Conservation (phyloP, 2,329 filamentous ascomycete species). For the Beauveria pseudobassiana region DNA sequence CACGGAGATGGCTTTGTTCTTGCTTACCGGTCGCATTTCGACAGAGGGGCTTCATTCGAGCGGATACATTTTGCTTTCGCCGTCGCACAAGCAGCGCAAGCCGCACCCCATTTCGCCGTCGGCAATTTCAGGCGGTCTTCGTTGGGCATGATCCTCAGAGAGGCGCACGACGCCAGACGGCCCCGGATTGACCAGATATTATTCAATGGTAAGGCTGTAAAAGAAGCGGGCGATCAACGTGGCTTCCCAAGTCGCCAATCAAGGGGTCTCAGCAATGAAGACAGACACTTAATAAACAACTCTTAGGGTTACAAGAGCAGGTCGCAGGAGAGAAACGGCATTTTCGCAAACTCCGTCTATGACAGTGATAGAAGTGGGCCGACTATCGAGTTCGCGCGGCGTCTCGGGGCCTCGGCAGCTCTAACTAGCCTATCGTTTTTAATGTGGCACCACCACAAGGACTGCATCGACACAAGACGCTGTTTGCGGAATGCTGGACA, state of each 20-base stretch:
- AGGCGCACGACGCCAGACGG: not conserved
- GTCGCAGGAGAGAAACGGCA: slow-evolving; percentile 7
- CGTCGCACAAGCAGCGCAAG: slow-evolving; percentile 39
- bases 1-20: not conserved
- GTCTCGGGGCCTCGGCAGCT: not conserved
- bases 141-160: slow-evolving; percentile 3
- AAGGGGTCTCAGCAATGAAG: not conserved
- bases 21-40: slow-evolving; percentile 39
- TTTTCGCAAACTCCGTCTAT: slow-evolving; percentile 10
- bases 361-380: not conserved
- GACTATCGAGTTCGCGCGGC: not conserved
- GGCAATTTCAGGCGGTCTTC: slow-evolving; percentile 24
- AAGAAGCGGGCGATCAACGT: not conserved
- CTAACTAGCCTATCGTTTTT: not conserved
- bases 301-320: not conserved
- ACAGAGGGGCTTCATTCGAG: slow-evolving; percentile 25
- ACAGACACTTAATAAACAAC: not conserved
- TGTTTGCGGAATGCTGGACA: not conserved
- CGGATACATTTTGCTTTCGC: slow-evolving; percentile 45
- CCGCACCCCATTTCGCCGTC: slow-evolving; percentile 41
- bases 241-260: not conserved
- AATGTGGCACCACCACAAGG: not conserved
- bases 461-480: not conserved
- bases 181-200: not conserved
- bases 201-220: not conserved